Evolutionary conservation across 1,139 yeast species (phyloP), one percentile per base, ranked within the genome.

Genomic region (Yamadazyma epiphylla): DNA sequence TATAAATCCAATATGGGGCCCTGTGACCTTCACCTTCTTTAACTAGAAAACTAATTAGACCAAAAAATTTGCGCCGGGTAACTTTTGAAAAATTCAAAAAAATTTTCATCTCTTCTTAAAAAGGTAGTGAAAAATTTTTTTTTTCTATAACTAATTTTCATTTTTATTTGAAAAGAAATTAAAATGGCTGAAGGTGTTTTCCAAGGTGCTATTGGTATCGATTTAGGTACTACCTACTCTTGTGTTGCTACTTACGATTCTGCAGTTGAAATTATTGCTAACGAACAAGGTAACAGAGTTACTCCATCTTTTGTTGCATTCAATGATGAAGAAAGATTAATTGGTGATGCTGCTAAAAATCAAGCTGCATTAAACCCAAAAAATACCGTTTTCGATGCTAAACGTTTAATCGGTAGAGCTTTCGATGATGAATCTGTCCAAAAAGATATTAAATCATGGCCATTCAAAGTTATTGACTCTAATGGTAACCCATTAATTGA

Each of bases 271-370:
- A 78, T 78, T 53, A 68, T 68, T 48, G 74, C 74, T 43, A 67
- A 68, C 46, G 74, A 67, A 48, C 74, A 68, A 57, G 74, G 74
- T 62, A 68, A 68, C 60, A 64, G 74, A 78, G 94, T 86, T 63
- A 88, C 96, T 53, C 96, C 96, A 61, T 88, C 96, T 45, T 88
- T 86, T 77, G 96, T 88, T 62, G 96, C 96, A 48, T 88, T 88
- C 86, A 86, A 94, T 56, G 85, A 85, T 61, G 87, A 85, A 72
- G 96, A 87, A 77, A 85, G 97, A 80, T 80, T 89, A 63, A 87
- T 89, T 60, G 97, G 97, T 77, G 96, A 89, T 74, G 95, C 96
- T 58, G 96, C 96, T 63, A 88, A 88, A 86, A 88, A 88, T 73
- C 96, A 88, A 75, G 96, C 96, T 62, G 96, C 96, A 63, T 74